Conservation (phyloP, 2,329 filamentous ascomycete genomes). For the Colletotrichum echinochloae region DNA sequence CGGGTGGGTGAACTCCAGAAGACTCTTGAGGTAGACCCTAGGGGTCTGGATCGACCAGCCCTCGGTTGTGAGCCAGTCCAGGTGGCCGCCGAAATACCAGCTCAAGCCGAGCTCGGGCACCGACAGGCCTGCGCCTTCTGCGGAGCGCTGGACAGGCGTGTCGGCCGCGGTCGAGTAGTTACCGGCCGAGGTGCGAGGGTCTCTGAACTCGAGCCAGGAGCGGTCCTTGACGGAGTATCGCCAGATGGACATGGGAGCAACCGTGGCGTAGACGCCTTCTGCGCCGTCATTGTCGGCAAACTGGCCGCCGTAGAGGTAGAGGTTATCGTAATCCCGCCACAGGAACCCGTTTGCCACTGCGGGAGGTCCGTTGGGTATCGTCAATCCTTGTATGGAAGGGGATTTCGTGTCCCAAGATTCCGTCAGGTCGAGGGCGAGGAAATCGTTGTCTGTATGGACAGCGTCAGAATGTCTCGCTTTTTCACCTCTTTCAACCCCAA, state of each 20-base stretch:
- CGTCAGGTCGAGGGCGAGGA: slow-evolving; percentile 78
- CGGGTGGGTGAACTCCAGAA: slow-evolving; percentile 82
- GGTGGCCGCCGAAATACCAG: slow-evolving; percentile 84
- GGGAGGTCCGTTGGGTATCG: slow-evolving; percentile 76
- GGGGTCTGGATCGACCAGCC: slow-evolving; percentile 76
- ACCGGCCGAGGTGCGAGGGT: slow-evolving; percentile 72
- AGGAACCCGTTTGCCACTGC: slow-evolving; percentile 79
- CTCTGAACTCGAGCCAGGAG: slow-evolving; percentile 72
- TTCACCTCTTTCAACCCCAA: fast-evolving
- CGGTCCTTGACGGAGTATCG: slow-evolving; percentile 72
- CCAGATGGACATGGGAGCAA: slow-evolving; percentile 74
- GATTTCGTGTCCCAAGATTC: slow-evolving; percentile 76
- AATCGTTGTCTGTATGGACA: slow-evolving; percentile 70
- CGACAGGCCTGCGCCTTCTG: slow-evolving; percentile 79
- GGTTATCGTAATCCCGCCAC: slow-evolving; percentile 77
- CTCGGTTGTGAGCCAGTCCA: slow-evolving; percentile 68
- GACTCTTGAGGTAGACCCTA: slow-evolving; percentile 77
- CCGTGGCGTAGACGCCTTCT: slow-evolving; percentile 60
- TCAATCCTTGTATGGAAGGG: slow-evolving; percentile 71
- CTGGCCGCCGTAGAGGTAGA: slow-evolving; percentile 81
- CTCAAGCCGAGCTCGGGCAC: slow-evolving; percentile 77
- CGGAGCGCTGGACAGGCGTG: slow-evolving; percentile 72
- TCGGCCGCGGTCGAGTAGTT: slow-evolving; percentile 69
- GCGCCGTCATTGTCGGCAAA: slow-evolving; percentile 68
- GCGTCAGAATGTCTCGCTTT: slow-evolving; percentile 1